phyloP scores from a whole-genome alignment of 2,329 filamentous ascomycete species.

The Emmonsiellopsis sp. region DNA sequence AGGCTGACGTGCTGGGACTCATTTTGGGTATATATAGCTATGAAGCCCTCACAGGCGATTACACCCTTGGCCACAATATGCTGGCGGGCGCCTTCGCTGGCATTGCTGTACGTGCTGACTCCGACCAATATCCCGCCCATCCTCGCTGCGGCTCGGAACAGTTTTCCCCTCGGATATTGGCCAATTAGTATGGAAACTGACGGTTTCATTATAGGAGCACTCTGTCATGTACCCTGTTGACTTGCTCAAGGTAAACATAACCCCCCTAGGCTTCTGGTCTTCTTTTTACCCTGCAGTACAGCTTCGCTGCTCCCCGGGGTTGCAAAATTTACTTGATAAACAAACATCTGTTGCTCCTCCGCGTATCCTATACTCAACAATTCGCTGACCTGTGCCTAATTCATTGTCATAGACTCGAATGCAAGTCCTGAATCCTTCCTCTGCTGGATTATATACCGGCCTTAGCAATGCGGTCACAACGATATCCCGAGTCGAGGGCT shows the following conservation, averaged over 20 bases:
- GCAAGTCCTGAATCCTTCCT: slow-evolving; percentile 84
- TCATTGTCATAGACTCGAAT: slow-evolving; percentile 67
- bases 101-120: slow-evolving; percentile 63
- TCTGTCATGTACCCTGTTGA: slow-evolving; percentile 99
- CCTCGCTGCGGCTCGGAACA: neutral
- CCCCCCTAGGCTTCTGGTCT: neutral
- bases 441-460: slow-evolving; percentile 74
- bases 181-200: slow-evolving; percentile 3
- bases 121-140: neutral
- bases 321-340: neutral
- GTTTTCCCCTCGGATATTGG: neutral
- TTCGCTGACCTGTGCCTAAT: slow-evolving; percentile 1
- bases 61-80: slow-evolving; percentile 92
- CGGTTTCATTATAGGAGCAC: slow-evolving; percentile 59
- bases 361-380: too few relatives aligned
- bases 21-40: slow-evolving; percentile 48
- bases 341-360: neutral
- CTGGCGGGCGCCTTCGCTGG: slow-evolving; percentile 91
- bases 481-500: slow-evolving; percentile 81
- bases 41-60: slow-evolving; percentile 88
- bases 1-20: slow-evolving; percentile 2
- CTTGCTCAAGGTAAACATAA: slow-evolving; percentile 71
- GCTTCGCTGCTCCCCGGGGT: neutral
- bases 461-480: slow-evolving; percentile 87
- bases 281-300: neutral